Evolutionary conservation across 2,329 filamentous ascomycete species (phyloP), one percentile per base, ranked within the genome.

Genomic region (Mariannaea sp.): DNA sequence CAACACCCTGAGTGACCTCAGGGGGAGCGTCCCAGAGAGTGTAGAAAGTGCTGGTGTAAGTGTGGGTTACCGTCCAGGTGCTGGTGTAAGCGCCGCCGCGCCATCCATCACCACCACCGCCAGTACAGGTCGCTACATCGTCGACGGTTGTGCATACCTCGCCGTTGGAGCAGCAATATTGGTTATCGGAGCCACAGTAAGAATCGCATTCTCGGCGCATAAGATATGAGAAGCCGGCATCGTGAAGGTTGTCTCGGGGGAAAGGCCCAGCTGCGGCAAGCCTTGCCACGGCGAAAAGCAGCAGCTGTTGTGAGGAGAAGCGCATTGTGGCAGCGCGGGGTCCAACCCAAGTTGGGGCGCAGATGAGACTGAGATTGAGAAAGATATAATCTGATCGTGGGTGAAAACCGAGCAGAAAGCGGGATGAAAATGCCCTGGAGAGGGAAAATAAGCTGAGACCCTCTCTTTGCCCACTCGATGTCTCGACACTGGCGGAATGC

Each of bases 1-100:
- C 67, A 32, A 70, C 74, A 17, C 75, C 73, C 13, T 67, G 68
- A n/a, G 73, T 76, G 2, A 75, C 75, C 16, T 73, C 70, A 5
- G 77, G 77, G 1, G 76, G 75, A 3, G 75, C 74, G 29, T 73
- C 73, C 64, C 76, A 74, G 51, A 72, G 75, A 8, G 81, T 81
- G 69, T 75, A 82, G 67, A 77, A 71, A 22, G 82, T 85, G 68
- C 78, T 84, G 51, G 84, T 87, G 68, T 75, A 83, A 2, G 83
- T 84, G 58, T 74, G 73, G 36, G 83, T 85, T 71, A 80, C 75
- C 20, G 83, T 86, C 80, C 81, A 86, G 4, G 83, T 86, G 7
- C 79, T 81, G 27, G 80, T 83, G 69, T 74, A 79, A 49, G 70
- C 71, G 57, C 61, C 71, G 41, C 63, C 63, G 48, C 65, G 66